Base-by-base conservation (phyloP, 2,329 filamentous ascomycete genomes). In the Colletotrichum limetticola region DNA sequence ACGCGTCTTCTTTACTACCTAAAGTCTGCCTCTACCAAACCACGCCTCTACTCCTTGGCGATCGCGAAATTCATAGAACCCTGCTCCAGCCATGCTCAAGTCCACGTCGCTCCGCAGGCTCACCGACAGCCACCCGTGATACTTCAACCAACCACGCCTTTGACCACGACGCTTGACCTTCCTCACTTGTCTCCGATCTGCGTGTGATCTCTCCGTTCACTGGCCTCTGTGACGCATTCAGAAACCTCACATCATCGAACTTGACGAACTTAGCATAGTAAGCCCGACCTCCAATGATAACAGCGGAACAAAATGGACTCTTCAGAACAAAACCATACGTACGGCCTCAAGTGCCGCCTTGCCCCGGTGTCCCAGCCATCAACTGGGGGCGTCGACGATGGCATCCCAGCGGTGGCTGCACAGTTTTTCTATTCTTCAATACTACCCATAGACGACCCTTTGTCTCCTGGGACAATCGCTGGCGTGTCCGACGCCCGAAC, bases 341-440 rank as follows among this genome's bases (percentile, higher is more conserved):
- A 89, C 76, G 89, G 89, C 72, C 80, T 87, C 30, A 87, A 86
- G 68, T 94, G 92, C 79, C 88, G 87, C 49, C 83, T 90, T 52
- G 85, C 87, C 14, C 86, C 88, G 77, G 77, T 86, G 78, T 77
- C 85, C 70, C 77, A 83, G 78, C 81, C 82, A 32, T 37, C 46
- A 7, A 22, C 71, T 8, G 77, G 81, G 30, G 73, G 80, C 28
- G 82, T 82, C 68, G 80, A 83, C 57, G 83, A 87, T 66, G 85
- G 84, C 66, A 86, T 89, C 28, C 92, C 93, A 19, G 87, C 90
- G 0, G 81, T 93, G 66, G 86, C 88, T 37, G 88, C 92, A 26
- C 94, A 95, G 75, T 98, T 95, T 84, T 98, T 98, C 83, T 98
- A 97, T 82, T 89, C 91, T 16, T 97, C 95, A 12, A 86, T 91